A percentile compares a stretch with the other conserved stretches of the same genome.
phyloP scores from a whole-genome alignment of 257 asterid genomes.

The Pogostemon cablin region DNA sequence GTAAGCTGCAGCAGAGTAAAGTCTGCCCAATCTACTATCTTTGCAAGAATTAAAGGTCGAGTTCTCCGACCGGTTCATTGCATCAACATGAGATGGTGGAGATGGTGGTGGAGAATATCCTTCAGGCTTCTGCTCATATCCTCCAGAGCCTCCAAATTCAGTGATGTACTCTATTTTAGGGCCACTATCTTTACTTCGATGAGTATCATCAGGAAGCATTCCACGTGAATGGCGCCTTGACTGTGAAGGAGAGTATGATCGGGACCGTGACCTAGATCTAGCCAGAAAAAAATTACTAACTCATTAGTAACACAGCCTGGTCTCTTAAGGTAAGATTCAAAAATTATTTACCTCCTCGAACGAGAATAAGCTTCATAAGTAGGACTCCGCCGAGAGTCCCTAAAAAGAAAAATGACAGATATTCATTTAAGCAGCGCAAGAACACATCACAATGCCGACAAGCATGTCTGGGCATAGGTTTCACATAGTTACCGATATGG shows the following conservation, averaged over 20 bases:
- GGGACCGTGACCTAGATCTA: conserved; percentile 82
- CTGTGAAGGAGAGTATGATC: conserved; percentile 80
- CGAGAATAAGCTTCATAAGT: conserved; percentile 96
- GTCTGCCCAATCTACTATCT: conserved; percentile 84
- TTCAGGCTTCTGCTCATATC: conserved; percentile 68
- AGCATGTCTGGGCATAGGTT: conserved; percentile 5
- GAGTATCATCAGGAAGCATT: conserved; percentile 54
- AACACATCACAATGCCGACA: conserved; percentile 1
- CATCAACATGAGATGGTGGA: conserved; percentile 76
- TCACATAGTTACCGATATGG: conserved; percentile 73
- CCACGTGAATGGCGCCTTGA: conserved; percentile 74
- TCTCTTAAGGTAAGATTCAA: conserved; percentile 18
- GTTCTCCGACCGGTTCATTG: conserved; percentile 99
- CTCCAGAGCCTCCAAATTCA: conserved; percentile 90
- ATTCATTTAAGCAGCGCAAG: conserved; percentile 1
- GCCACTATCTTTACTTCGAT: conserved; percentile 72
- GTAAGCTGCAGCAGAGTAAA: conserved; percentile 89
- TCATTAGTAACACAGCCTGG: conserved; percentile 22
- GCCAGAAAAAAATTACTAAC: conserved; percentile 27
- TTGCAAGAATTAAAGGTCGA: conserved; percentile 91
- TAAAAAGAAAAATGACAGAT: conserved; percentile 38
- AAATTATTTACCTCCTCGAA: conserved; percentile 65
- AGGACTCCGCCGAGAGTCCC: conserved; percentile 96
- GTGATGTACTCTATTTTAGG: conserved; percentile 94
- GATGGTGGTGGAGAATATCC: conserved; percentile 96